Base-by-base conservation (phyloP, 2,329 filamentous ascomycete species). In the Pseudopyricularia cyperi region DNA sequence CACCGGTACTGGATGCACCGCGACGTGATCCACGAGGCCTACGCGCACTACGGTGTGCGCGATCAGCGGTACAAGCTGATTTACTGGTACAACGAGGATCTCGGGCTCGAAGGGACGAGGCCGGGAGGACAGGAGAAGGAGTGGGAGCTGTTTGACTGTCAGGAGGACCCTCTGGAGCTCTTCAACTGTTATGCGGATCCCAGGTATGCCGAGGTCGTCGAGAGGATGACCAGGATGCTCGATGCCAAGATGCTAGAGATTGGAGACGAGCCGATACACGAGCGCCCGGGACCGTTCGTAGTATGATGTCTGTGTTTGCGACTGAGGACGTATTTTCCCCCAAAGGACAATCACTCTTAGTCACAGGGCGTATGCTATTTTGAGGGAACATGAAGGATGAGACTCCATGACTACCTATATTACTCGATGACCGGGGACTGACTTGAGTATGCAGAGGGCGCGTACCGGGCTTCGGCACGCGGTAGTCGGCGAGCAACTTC, bases 1-100 rank as follows among this genome's bases (percentile, higher is more conserved):
- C 73, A 79, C 53, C 68, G 73, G 0, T 78, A 77, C 60, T 77
- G 73, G 74, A 77, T 77, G 74, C 71, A 77, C 58, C 67, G 68
- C 22, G 74, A 78, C 52, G 59, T 66, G 0, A 71, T 73, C 8
- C 74, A 78, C 54, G 57, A 74, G 7, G 71, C 71, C 0, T 70
- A 71, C 54, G 74, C 74, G 0, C 75, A 78, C 58, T 77, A 77
- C 52, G 75, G 74, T 1, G 64, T 76, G 7, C 65, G 75, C 0
- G 65, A 77, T 54, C 71, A 73, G 56, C 59, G 72, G 3, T 77
- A 76, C 56, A 78, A 78, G 65, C 56, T 78, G 2, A 78, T 77
- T 17, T 77, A 76, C 59, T 78, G 74, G 74, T 79, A 77, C 55
- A 74, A 74, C 48, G 71, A 77, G 56, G 65, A 64, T 9, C 64